Percentiles rank a stretch among this genome's conserved stretches.
Conservation (phyloP, 2,329 filamentous ascomycete species). For the Karstenula rhodostoma region DNA sequence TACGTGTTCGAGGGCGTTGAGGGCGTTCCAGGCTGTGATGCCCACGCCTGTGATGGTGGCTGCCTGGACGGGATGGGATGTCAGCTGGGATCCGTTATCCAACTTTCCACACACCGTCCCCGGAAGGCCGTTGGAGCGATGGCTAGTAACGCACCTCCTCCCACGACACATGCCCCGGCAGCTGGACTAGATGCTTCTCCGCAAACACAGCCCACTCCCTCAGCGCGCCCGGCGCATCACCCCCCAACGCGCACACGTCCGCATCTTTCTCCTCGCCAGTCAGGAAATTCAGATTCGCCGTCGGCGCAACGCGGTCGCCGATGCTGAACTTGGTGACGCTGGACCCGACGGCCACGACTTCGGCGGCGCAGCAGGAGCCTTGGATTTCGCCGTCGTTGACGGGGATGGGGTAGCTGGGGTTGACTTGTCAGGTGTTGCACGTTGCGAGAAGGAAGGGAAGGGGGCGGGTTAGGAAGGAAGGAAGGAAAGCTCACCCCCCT, state of each 20-base stretch:
- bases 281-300: slow-evolving; percentile 17
- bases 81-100: too few relatives aligned
- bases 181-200: slow-evolving; percentile 33
- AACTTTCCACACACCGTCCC: too few relatives aligned
- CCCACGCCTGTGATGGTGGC: slow-evolving; percentile 35
- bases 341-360: slow-evolving; percentile 32
- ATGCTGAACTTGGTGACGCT: slow-evolving; percentile 25
- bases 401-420: not conserved
- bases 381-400: slow-evolving; percentile 25
- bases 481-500: slow-evolving; percentile 23
- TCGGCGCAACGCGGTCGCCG: slow-evolving; percentile 37
- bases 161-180: slow-evolving; percentile 35
- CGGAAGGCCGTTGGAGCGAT: too few relatives aligned
- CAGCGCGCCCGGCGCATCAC: slow-evolving; percentile 28
- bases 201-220: slow-evolving; percentile 35
- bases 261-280: slow-evolving; percentile 25
- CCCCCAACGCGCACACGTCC: slow-evolving; percentile 14
- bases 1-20: slow-evolving; percentile 25
- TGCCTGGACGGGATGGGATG: too few relatives aligned
- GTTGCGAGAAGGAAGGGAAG: not conserved
- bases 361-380: slow-evolving; percentile 35
- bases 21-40: slow-evolving; percentile 33
- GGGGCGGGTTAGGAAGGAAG: not conserved
- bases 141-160: slow-evolving; percentile 36
- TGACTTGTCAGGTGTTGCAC: not conserved